Base-by-base conservation (phyloP, 2,329 filamentous ascomycete species). In the Magnaporthiopsis rhizophila region DNA sequence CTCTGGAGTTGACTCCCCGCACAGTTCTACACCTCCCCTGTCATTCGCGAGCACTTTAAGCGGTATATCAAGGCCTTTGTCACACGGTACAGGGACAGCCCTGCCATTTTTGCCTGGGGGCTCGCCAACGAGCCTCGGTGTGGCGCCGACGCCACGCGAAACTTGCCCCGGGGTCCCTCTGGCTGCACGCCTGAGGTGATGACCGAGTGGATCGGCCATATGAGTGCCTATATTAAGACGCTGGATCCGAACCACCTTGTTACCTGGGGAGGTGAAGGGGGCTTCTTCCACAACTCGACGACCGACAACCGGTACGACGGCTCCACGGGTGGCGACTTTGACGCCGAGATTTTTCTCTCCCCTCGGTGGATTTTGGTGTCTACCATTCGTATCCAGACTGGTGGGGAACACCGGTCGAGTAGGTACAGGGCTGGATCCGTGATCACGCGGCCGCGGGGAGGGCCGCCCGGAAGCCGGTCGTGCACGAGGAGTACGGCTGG, bases 401-500 rank as follows among this genome's bases (percentile, higher is more conserved):
- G 63, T 64, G 59, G 59, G 8, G 24, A 1, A 63, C 59, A 57
- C 24, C 34, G 1, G 38, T 63, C 12, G 57, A n/a, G 11, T 63
- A 57, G 62, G 36, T 36, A 4, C 50, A 66, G 28, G 60, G 58
- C 15, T 67, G 65, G 65, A 67, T 67, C 64, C 61, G 58, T 8
- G 64, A 67, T 50, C 65, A 67, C 36, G 66, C 65, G 30, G 64
- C 64, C 18, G 60, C 64, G 13, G 65, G 64, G 12, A 9, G 28
- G 9, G 45, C 34, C 13, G 65, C 83, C 18, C 89, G 89, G 65
- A 88, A 92, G 79, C 26, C 87, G 86, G 72, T 85, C 89, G 61
- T 89, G 83, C 30, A 91, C 84, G 18, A 92, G 79, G 71, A 91
- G 72, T 93, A 94, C 18, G 93, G 75, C 77, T 93, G 93, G 80